A percentile compares a stretch with the other conserved stretches of the same genome.
Conservation (phyloP, 352 stramenopile species). For the Globisporangium uncinulatum region DNA sequence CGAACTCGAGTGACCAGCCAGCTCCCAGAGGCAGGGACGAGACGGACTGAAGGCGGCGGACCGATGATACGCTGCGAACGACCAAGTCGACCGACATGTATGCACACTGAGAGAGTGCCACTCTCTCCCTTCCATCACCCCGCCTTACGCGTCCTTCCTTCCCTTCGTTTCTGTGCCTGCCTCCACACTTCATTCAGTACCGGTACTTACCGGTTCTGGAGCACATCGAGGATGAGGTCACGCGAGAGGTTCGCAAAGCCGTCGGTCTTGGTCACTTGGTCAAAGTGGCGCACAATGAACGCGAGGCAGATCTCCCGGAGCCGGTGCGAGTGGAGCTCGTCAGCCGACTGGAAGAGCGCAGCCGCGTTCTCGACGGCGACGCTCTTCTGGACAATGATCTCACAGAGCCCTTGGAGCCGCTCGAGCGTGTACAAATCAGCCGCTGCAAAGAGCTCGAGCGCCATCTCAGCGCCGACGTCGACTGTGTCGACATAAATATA, state of each 20-base stretch:
- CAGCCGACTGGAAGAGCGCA: slow-evolving; percentile 77
- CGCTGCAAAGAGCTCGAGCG: slow-evolving; percentile 92
- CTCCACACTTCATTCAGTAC: neutral
- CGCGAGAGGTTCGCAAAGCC: slow-evolving; percentile 79
- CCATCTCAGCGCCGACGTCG: slow-evolving; percentile 88
- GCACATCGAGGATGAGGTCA: slow-evolving; percentile 86
- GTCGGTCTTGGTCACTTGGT: slow-evolving; percentile 90
- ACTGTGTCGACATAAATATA: slow-evolving; percentile 97
- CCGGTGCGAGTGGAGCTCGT: slow-evolving; percentile 78
- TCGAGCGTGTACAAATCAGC: slow-evolving; percentile 95
- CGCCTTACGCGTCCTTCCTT: neutral
- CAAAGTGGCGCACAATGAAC: slow-evolving; percentile 89
- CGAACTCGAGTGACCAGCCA: slow-evolving; percentile 13
- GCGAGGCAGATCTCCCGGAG: slow-evolving; percentile 86
- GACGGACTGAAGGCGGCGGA: too few species aligned
- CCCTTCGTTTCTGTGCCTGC: too few species aligned
- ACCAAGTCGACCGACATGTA: neutral
- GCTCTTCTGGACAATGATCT: slow-evolving; percentile 88
- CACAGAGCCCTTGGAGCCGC: slow-evolving; percentile 89
- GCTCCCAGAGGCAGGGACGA: too few species aligned
- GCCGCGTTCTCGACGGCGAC: slow-evolving; percentile 86
- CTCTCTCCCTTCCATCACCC: slow-evolving; percentile 3
- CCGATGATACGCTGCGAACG: too few species aligned
- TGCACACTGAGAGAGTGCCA: neutral
- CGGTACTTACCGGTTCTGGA: slow-evolving; percentile 71